These are phyloP conservation scores for Fusarium sp. DNA, from an alignment of 2,329 filamentous ascomycete genomes.

Conservation along the genomic window DNA sequence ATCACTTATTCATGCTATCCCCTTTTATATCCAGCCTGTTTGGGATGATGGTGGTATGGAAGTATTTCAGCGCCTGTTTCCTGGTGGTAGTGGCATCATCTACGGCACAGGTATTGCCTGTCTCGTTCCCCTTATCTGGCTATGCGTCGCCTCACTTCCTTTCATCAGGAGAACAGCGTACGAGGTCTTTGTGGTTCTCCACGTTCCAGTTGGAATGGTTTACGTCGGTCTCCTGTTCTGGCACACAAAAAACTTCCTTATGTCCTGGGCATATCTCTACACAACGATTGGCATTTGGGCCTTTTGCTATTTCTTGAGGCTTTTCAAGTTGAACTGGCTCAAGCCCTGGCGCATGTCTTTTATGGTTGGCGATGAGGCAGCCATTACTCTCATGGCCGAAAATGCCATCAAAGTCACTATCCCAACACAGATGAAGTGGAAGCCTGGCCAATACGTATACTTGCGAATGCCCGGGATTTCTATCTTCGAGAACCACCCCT, in stretches of 20 bases:
- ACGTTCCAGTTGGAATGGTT: constrained; percentile 82
- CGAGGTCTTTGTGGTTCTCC: constrained; percentile 85
- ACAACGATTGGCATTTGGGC: constrained; percentile 83
- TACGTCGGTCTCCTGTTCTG: constrained; percentile 91
- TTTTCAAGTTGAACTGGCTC: constrained; percentile 92
- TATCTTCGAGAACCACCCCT: constrained; percentile 91
- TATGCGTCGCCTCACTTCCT: constrained; percentile 87
- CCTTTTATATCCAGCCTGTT: constrained; percentile 89
- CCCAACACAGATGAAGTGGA: constrained; percentile 92
- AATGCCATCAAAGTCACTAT: constrained; percentile 97
- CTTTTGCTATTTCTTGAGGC: constrained; percentile 76
- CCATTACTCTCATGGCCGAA: constrained; percentile 88
- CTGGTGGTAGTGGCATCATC: constrained; percentile 72
- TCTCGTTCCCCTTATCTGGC: constrained; percentile 81
- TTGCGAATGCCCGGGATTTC: constrained; percentile 94
- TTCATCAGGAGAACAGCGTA: constrained; percentile 82
- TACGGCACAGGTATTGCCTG: constrained; percentile 90
- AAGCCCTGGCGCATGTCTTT: constrained; percentile 83
- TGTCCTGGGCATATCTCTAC: constrained; percentile 90
- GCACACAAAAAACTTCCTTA: constrained; percentile 93
- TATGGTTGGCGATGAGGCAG: constrained; percentile 90
- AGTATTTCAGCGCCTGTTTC: constrained; percentile 78
- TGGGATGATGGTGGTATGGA: constrained; percentile 81
- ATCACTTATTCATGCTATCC: constrained; percentile 84
- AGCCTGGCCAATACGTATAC: constrained; percentile 94